Base-by-base conservation (phyloP, 2,329 filamentous ascomycete species). In the Raffaelea albimanens region DNA sequence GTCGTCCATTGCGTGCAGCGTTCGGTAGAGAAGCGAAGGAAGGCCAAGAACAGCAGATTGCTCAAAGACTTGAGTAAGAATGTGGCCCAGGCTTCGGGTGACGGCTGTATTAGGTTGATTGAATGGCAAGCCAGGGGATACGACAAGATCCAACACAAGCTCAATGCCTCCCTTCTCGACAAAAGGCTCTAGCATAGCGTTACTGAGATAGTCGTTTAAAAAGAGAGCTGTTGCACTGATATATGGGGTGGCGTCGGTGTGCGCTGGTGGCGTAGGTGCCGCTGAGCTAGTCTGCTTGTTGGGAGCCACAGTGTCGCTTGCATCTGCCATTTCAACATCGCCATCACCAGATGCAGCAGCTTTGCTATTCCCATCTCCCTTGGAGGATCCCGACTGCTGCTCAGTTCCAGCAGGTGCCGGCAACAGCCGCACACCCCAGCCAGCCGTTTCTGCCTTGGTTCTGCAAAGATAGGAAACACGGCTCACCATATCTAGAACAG, bases 401-500 rank as follows among this genome's bases (percentile, higher is more conserved):
- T 29, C 25, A 13, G 25, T 7, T 13, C 13, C 25, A 3, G 73
- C 63, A 52, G 77, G 73, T 40, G 76, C 71, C 18, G 80, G 69
- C 69, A 85, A 82, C 18, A 98, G 71, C 58, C 90, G 94, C 0
- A 85, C 80, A 44, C 93, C 93, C 67, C 85, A 82, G 23, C 83
- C 83, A 46, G 78, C 71, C 38, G 76, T 73, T 57, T 74, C 75
- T 3, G 87, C 83, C 60, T 87, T 85, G 39, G 74, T 72, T 44
- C 79, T 78, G 54, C 85, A 88, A 21, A 96, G 69, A 53, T 85
- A 75, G 38, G 82, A 79, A 33, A 98, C 84, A 46, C 88, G 80
- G 31, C 83, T 83, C 51, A 95, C 80, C 87, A 97, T 95, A 53
- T 89, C 82, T 50, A 94, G 76, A 16, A 95, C 81, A n/a, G 87